Percentiles rank a stretch among this genome's conserved stretches.
Evolutionary conservation across 1,139 yeast species (phyloP).

Genomic region (Suhomyces guaymorum): DNA sequence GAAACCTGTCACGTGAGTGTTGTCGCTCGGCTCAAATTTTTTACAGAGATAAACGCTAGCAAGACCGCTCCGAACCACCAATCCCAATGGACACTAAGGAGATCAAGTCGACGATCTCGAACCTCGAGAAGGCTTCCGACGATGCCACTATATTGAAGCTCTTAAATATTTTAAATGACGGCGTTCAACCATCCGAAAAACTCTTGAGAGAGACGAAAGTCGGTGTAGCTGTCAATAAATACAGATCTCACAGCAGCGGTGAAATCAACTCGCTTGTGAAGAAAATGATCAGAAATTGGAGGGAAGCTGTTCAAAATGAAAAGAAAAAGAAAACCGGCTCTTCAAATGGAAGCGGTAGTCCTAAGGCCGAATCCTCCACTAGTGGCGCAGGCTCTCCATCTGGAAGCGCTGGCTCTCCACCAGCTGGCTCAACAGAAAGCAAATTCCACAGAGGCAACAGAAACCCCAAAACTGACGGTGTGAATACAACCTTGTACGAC

Average conservation of each 20-base stretch:
- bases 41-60: too few species aligned
- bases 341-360: too few species aligned
- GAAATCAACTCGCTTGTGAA: constrained; percentile 74
- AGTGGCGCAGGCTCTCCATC: constrained; percentile 8
- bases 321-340: constrained; percentile 42
- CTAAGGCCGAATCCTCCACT: too few species aligned
- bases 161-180: constrained; percentile 64
- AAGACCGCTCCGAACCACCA: too few species aligned
- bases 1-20: too few species aligned
- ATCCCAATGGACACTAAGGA: constrained; percentile 67
- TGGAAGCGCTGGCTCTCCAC: constrained; percentile 14
- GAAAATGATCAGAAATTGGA: constrained; percentile 84
- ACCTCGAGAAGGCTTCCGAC: constrained; percentile 73
- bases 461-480: constrained; percentile 78
- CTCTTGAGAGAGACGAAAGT: constrained; percentile 89
- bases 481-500: constrained; percentile 65
- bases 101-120: constrained; percentile 66
- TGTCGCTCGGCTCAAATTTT: constrained; percentile 5
- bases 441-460: constrained; percentile 53
- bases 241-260: constrained; percentile 65
- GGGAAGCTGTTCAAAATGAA: constrained; percentile 81
- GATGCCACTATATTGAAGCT: constrained; percentile 68
- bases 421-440: constrained; percentile 20
- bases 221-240: constrained; percentile 95
- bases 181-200: constrained; percentile 82